Evolutionary conservation across 495 filamentous ascomycete species (phyloP).

Genomic region (Penicillium goetzii): DNA sequence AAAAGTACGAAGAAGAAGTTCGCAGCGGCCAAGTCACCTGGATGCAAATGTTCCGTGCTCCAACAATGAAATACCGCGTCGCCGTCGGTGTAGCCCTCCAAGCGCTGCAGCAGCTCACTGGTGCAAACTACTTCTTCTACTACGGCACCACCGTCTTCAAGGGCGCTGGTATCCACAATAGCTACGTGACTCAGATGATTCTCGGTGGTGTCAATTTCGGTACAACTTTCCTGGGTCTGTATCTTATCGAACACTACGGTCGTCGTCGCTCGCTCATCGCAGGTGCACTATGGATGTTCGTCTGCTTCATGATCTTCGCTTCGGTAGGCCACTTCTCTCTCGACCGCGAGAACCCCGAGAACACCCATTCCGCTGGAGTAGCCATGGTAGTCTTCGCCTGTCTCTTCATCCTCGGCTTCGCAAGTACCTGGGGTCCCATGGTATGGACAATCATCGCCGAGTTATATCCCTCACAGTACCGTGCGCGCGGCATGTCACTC

Average conservation of each 20-base stretch:
- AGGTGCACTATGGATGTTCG: slow-evolving; percentile 71
- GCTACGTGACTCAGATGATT: slow-evolving; percentile 74
- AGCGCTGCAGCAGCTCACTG: slow-evolving; percentile 45
- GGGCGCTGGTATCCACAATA: slow-evolving; percentile 66
- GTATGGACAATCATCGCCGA: slow-evolving; percentile 81
- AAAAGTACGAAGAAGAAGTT: slow-evolving; percentile 59
- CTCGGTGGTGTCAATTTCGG: slow-evolving; percentile 72
- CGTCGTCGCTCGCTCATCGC: slow-evolving; percentile 67
- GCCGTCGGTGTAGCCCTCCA: slow-evolving; percentile 68
- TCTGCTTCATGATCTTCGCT: slow-evolving; percentile 73
- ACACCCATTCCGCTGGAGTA: slow-evolving; percentile 61
- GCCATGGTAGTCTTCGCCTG: slow-evolving; percentile 74
- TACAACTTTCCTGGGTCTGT: slow-evolving; percentile 71
- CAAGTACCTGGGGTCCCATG: slow-evolving; percentile 81
- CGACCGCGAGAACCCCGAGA: slow-evolving; percentile 50
- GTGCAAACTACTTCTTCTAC: slow-evolving; percentile 70
- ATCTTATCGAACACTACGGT: slow-evolving; percentile 69
- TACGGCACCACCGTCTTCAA: slow-evolving; percentile 74
- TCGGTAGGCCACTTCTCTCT: slow-evolving; percentile 65
- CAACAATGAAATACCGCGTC: slow-evolving; percentile 70
- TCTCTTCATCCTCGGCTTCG: slow-evolving; percentile 61
- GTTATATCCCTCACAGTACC: slow-evolving; percentile 75
- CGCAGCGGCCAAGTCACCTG: slow-evolving; percentile 41
- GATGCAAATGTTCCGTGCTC: slow-evolving; percentile 61
- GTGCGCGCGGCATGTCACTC: slow-evolving; percentile 73